Percentiles rank a stretch among this genome's conserved stretches.
These are phyloP conservation scores for Mycena rebaudengoi DNA, from an alignment of 768 basidiomycete species.

Conservation along the genomic window DNA sequence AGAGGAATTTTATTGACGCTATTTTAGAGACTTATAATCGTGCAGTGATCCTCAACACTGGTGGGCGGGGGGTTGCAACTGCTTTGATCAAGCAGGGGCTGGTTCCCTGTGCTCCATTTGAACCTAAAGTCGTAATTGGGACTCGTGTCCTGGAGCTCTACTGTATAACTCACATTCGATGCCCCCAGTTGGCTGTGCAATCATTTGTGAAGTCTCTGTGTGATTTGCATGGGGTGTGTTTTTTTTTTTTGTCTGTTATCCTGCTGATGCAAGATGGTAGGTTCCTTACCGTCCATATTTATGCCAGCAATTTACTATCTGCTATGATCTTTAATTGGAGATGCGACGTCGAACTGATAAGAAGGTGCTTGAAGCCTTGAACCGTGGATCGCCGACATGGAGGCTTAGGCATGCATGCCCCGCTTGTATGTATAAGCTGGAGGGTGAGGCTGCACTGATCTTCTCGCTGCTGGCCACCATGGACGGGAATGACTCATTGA, in stretches of 20 bases:
- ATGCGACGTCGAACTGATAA: conserved; percentile 15
- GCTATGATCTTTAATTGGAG: conserved; percentile 31
- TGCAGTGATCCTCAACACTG: background rate
- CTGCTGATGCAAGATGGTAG: background rate
- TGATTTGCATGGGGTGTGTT: conserved; percentile 22
- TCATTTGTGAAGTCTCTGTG: conserved; percentile 24
- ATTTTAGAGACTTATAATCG: background rate
- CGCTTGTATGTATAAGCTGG: conserved; percentile 34
- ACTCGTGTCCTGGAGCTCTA: conserved; percentile 19
- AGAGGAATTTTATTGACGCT: background rate
- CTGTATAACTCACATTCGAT: conserved; percentile 2
- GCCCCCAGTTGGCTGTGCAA: conserved; percentile 26
- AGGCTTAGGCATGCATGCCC: conserved; percentile 36
- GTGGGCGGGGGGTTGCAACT: background rate
- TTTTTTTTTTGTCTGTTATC: background rate
- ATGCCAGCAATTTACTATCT: conserved; percentile 22
- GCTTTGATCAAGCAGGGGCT: conserved; percentile 14
- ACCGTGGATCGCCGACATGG: conserved; percentile 27
- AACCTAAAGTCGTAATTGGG: conserved; percentile 11
- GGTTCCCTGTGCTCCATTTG: conserved; percentile 19
- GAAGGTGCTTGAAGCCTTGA: conserved; percentile 20
- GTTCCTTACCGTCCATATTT: conserved; percentile 18
- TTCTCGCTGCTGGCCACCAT: conserved; percentile 29
- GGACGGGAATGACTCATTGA: conserved; percentile 37
- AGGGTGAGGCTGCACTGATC: conserved; percentile 29